A percentile compares a stretch with the other conserved stretches of the same genome.
Evolutionary conservation across 148 eudicot species (phyloP).

Genomic region (Vaccinium vitisidaea): DNA sequence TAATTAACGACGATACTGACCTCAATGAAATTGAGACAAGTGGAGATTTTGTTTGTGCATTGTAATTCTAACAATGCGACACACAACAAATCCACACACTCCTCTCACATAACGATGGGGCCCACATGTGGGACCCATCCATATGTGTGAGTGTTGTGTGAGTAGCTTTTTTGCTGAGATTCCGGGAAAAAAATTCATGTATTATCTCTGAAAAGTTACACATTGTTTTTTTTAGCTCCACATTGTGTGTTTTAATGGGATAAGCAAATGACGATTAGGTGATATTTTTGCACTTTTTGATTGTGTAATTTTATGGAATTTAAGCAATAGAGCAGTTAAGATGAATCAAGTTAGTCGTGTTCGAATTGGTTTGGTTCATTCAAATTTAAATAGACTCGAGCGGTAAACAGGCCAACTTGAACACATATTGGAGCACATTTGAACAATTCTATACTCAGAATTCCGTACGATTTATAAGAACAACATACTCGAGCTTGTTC

Average conservation of each 20-base stretch:
- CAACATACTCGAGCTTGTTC: too few species aligned
- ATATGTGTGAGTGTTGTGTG: too few species aligned
- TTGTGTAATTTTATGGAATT: background rate
- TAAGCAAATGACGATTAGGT: background rate
- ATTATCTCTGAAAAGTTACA: background rate
- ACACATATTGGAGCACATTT: too few species aligned
- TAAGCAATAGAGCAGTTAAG: background rate
- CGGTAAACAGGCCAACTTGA: too few species aligned
- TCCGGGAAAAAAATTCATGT: background rate
- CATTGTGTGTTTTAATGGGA: background rate
- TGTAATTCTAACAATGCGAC: constrained; percentile 15
- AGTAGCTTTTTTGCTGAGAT: background rate
- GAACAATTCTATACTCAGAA: too few species aligned
- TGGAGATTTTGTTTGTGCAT: constrained; percentile 52
- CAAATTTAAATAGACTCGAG: too few species aligned
- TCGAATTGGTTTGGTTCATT: too few species aligned
- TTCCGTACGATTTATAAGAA: too few species aligned
- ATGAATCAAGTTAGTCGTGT: too few species aligned
- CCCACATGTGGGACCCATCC: too few species aligned
- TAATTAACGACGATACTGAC: constrained; percentile 65
- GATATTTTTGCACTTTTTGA: background rate
- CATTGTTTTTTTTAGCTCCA: background rate
- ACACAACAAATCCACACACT: too few species aligned
- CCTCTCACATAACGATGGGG: too few species aligned
- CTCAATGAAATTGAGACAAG: constrained; percentile 59